Percentiles rank a stretch among this genome's conserved stretches.
phyloP scores from a whole-genome alignment of 257 asterid species.

The Solanum neorickii region DNA sequence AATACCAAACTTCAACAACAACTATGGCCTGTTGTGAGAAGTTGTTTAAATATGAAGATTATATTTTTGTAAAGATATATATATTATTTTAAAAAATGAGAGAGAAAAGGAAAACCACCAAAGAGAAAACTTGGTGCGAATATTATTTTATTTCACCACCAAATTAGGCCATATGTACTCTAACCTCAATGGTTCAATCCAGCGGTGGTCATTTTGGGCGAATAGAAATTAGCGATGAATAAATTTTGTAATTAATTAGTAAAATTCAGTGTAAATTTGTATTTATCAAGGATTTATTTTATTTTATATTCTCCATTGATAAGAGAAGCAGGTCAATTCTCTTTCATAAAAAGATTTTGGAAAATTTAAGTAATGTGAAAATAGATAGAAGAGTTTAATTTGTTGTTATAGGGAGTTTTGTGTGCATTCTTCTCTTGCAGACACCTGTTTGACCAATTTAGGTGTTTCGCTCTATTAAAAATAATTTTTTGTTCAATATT shows the following conservation, averaged over 20 bases:
- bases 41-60: not conserved
- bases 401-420: constrained; percentile 8
- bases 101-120: constrained; percentile 6
- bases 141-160: constrained; percentile 42
- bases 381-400: not conserved
- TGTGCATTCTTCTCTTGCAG: constrained; percentile 11
- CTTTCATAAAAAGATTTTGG: constrained; percentile 3
- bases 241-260: not conserved
- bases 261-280: not conserved
- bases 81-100: not conserved
- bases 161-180: constrained; percentile 39
- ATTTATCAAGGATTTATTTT: not conserved
- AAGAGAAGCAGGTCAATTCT: constrained; percentile 32
- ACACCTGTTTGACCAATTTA: constrained; percentile 34
- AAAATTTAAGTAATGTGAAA: not conserved
- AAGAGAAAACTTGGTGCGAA: constrained; percentile 47
- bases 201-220: constrained; percentile 35
- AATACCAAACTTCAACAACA: not conserved
- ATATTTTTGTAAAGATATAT: not conserved
- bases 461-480: not conserved
- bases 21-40: not conserved
- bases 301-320: not conserved
- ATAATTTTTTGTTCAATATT: no score
- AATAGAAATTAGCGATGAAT: not conserved
- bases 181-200: constrained; percentile 40